Percentiles rank a stretch among this genome's conserved stretches.
Evolutionary conservation across 495 filamentous ascomycete species (phyloP).

Genomic region (Penicillium cosmopolitanum): DNA sequence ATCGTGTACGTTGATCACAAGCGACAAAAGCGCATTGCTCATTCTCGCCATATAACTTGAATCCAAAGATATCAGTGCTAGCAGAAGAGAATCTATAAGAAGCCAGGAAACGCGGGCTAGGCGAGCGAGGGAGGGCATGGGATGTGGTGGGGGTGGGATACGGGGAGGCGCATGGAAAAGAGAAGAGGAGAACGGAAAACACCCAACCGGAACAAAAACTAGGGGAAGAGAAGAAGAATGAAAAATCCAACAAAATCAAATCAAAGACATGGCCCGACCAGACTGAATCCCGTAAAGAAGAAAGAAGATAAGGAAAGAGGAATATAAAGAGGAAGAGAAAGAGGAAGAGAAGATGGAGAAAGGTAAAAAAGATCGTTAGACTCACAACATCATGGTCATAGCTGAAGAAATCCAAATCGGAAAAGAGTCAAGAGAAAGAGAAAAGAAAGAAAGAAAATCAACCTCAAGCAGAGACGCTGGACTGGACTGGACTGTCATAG

Average conservation of each 20-base stretch:
- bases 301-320: neutral
- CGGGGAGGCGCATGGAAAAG: neutral
- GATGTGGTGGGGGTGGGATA: neutral
- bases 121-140: neutral
- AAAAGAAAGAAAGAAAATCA: slow-evolving; percentile 10
- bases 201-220: too few species aligned
- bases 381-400: slow-evolving; percentile 21
- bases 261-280: neutral
- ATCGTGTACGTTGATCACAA: neutral
- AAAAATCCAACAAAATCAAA: neutral
- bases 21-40: neutral
- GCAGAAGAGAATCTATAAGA: neutral
- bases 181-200: too few species aligned
- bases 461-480: neutral
- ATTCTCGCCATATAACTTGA: neutral
- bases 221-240: too few species aligned
- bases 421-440: slow-evolving; percentile 15
- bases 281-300: neutral
- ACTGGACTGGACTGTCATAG: neutral
- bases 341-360: neutral
- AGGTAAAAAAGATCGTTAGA: slow-evolving; percentile 29
- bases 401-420: slow-evolving; percentile 7
- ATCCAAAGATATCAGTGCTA: neutral
- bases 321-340: neutral
- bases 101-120: neutral